phyloP scores from a whole-genome alignment of 23 red algal genomes.

The Agarophyton chilense region DNA sequence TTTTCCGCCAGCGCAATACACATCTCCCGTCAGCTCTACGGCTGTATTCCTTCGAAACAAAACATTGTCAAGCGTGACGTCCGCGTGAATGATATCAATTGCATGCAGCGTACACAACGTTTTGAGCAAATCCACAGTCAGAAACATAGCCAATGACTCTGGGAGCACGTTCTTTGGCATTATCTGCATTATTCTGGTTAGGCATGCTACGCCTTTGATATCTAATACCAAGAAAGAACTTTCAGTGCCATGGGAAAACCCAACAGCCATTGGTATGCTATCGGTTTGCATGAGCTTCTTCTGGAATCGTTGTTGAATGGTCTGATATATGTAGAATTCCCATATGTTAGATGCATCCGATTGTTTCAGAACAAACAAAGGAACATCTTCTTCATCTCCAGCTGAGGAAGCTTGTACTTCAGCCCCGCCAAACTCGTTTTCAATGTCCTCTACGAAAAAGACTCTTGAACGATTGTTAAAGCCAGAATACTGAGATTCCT shows the following conservation, averaged over 20 bases:
- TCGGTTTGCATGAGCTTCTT: constrained; percentile 18
- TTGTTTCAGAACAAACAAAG: constrained; percentile 39
- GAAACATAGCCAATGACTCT: constrained; percentile 58
- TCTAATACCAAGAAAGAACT: constrained; percentile 37
- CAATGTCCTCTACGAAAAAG: constrained; percentile 42
- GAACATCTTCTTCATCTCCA: constrained; percentile 28
- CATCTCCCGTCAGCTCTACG: constrained; percentile 12
- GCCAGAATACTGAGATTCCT: not conserved
- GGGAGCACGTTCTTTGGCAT: constrained; percentile 6
- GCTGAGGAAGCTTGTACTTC: not conserved
- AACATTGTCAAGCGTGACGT: constrained; percentile 60
- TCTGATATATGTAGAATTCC: constrained; percentile 72
- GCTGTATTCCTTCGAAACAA: constrained; percentile 43
- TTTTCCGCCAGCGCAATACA: not conserved
- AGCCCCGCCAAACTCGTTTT: constrained; percentile 10
- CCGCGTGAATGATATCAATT: constrained; percentile 47
- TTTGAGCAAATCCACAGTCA: constrained; percentile 55
- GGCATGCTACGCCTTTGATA: not conserved
- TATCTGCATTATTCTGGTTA: not conserved
- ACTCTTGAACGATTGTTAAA: constrained; percentile 18
- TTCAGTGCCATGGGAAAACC: constrained; percentile 28
- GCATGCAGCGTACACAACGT: constrained; percentile 38
- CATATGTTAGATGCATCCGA: constrained; percentile 35
- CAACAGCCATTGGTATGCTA: constrained; percentile 35
- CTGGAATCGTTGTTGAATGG: constrained; percentile 3